Evolutionary conservation across 2,329 filamentous ascomycete genomes (phyloP).

Genomic region (Fusarium annulatum): DNA sequence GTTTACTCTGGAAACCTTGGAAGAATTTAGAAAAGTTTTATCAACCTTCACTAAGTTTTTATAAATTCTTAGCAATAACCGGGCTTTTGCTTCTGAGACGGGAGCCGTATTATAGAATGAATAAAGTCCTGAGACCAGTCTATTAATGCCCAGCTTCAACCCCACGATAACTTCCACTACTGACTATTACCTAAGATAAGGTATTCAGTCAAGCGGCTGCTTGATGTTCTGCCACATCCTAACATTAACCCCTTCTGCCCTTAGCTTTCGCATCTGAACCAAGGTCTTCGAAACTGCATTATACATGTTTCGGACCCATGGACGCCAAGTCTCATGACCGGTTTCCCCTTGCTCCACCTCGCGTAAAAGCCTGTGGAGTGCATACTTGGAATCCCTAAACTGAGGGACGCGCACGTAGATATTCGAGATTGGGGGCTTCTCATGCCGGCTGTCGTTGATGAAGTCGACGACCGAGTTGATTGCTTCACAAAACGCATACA

Average conservation of each 20-base stretch:
- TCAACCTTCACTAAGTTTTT: neutral
- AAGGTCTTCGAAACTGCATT: neutral
- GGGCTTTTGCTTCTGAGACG: neutral
- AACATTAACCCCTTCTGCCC: neutral
- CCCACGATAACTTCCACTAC: neutral
- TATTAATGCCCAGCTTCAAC: neutral
- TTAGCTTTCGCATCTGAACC: neutral
- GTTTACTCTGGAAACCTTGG: neutral
- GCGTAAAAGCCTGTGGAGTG: accelerated
- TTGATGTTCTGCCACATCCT: neutral
- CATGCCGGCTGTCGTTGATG: neutral
- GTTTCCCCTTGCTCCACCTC: neutral
- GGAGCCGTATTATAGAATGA: neutral
- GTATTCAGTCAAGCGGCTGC: neutral
- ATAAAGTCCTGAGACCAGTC: neutral
- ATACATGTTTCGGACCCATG: neutral
- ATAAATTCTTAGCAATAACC: neutral
- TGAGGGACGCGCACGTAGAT: neutral
- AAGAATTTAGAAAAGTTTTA: neutral
- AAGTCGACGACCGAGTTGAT: neutral
- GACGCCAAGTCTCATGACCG: accelerated
- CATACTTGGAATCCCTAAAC: accelerated
- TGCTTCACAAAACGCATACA: neutral
- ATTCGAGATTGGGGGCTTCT: neutral
- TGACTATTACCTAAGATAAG: neutral